Evolutionary conservation across 164 flowering plant species (phyloP), one percentile per base, ranked within the genome.

Genomic region (Nymphaea colorata): DNA sequence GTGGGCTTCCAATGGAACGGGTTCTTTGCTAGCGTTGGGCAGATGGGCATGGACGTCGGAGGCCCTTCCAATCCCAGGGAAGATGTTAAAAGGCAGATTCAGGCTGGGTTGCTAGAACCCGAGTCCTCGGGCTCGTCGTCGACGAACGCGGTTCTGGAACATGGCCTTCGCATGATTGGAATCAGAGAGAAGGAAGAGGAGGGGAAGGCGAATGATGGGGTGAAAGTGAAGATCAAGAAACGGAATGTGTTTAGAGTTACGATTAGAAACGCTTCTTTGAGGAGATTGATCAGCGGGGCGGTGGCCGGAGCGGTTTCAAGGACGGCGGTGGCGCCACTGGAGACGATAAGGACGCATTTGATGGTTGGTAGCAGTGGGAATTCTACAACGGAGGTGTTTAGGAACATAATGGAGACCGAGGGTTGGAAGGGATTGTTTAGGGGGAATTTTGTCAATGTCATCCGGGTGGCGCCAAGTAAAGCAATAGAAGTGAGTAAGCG

Each of bases 351-450:
- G 82, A 90, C 96, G 0, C 96, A 86, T 84, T 74, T 90, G 79
- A 90, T 88, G 91, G 92, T 88, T 59, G 99, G 98, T 45, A 90
- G 86, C 66, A 81, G 92, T 79, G 99, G 99, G 41, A 74, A 83
- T 70, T 86, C 97, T 0, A 75, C 82, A 0, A 75, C 82, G 8
- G 97, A 95, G 76, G 98, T 95, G 71, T 95, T 95, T 68, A 64
- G 82, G 15, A 74, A 76, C 71, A 89, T 92, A n/a, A 92, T 92
- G 96, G 72, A 85, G 72, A 79, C 74, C 62, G 98, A 95, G 67
- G 99, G 99, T 2, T 95, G 99, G 99, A 87, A 75, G 68, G 99
- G 99, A 5, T 75, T 95, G 84, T 95, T 95, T 76, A 81, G 98
- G 78, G 99, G 99, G 3, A 95, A 95, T 78, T 79, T 92, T 17